A percentile compares a stretch with the other conserved stretches of the same genome.
These are phyloP conservation scores for Lagenidium giganteum DNA, from an alignment of 352 stramenopile genomes.

Conservation along the genomic window DNA sequence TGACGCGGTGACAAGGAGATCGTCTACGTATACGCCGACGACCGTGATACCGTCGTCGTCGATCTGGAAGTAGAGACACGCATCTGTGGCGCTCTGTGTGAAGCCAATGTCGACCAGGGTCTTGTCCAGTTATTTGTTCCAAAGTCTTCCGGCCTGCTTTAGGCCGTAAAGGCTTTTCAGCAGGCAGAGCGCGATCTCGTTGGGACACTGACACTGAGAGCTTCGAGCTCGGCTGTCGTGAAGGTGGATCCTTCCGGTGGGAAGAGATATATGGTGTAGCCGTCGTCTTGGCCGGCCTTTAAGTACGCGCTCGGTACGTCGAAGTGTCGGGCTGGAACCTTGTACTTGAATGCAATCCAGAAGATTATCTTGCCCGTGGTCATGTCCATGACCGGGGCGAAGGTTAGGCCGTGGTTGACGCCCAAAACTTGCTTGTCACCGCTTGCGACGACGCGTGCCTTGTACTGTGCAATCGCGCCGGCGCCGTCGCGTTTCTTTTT, in stretches of 20 bases:
- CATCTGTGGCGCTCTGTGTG: constrained; percentile 16
- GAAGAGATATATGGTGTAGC: constrained; percentile 16
- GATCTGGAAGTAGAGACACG: constrained; percentile 18
- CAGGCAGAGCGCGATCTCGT: constrained; percentile 12
- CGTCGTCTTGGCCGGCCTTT: constrained; percentile 14
- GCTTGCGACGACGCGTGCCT: constrained; percentile 15
- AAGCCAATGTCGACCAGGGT: constrained; percentile 15
- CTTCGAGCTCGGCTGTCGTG: constrained; percentile 2
- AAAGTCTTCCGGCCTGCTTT: constrained; percentile 24
- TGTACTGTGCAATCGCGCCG: constrained; percentile 14
- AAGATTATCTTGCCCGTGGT: constrained; percentile 15
- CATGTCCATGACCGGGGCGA: constrained; percentile 25
- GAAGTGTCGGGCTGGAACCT: constrained; percentile 17
- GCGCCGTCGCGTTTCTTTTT: constrained; percentile 18
- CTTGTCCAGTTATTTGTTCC: constrained; percentile 18
- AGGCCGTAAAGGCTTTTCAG: constrained; percentile 23
- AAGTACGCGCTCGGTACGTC: constrained; percentile 32
- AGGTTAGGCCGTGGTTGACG: constrained; percentile 17
- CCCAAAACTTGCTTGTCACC: constrained; percentile 17
- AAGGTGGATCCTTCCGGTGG: constrained; percentile 13
- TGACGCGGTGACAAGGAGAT: constrained; percentile 20
- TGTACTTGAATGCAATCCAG: constrained; percentile 5
- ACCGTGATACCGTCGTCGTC: background rate
- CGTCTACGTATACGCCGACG: constrained; percentile 22
- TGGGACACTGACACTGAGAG: constrained; percentile 3